Base-by-base conservation (phyloP, 257 asterid genomes). In the Striga asiatica region DNA sequence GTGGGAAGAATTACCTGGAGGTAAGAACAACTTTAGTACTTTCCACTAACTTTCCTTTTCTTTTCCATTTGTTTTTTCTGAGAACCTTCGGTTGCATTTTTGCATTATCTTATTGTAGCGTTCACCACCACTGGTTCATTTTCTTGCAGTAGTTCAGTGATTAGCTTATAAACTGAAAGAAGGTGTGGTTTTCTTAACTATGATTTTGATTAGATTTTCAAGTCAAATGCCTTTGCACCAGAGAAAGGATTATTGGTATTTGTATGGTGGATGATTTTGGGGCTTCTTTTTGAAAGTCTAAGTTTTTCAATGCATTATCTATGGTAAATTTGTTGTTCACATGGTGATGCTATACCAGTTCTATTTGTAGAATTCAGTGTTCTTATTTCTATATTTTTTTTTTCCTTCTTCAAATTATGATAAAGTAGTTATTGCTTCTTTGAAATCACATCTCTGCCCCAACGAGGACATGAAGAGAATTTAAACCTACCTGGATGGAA, bases 1-100 rank as follows among this genome's bases (percentile, higher is more conserved):
- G 56, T 5, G 93, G 97, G 55, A 80, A 68, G 64, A 89, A 89
- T 74, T 89, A 89, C 73, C 65, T 89, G 35, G 98, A 89, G 98
- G 98, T 89, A 50, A 29, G 42, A 60, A 29, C 51, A 20, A 52
- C 64, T 62, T 62, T 8, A n/a, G n/a, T 20, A 43, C 61, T 48
- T 54, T 41, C 5, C 59, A 46, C 22, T 31, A 13, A 47, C 25
- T 54, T 56, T 61, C 29, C 41, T 20, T 50, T 58, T 20, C 16
- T 11, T 35, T 47, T 58, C 54, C 16, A 13, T 61, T 54, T 42
- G 29, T 12, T 46, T 17, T 50, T 43, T 34, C 8, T 34, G 11
- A 34, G 39, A 34, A n/a, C n/a, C n/a, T n/a, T n/a, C n/a, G n/a
- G n/a, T n/a, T n/a, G n/a, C n/a, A n/a, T n/a, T n/a, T n/a, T n/a